These are phyloP conservation scores for Leishmania arabica DNA, from an alignment of 208 protist species.

Conservation along the genomic window DNA sequence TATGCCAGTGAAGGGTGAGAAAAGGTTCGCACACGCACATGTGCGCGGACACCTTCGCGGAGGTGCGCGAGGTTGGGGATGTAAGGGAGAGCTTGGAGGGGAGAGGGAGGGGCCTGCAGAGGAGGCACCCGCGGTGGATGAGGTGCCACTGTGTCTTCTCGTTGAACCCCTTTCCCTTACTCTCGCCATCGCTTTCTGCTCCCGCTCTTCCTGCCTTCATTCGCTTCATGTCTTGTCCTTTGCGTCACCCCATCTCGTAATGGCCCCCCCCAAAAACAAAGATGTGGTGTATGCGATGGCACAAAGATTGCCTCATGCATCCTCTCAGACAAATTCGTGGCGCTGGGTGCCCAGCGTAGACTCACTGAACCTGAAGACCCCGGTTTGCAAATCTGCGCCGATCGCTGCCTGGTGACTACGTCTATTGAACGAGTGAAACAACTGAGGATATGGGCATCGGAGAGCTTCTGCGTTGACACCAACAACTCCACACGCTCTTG, in stretches of 20 bases:
- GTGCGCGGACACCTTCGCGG: not conserved
- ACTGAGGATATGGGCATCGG: not conserved
- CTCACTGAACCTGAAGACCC: not conserved
- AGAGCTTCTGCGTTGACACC: not conserved
- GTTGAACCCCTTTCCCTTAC: not conserved
- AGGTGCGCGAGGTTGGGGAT: not conserved
- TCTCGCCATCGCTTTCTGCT: not conserved
- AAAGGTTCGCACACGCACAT: not conserved
- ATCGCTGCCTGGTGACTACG: not conserved
- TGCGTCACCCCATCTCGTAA: not conserved
- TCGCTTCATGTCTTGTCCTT: not conserved
- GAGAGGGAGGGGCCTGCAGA: not conserved
- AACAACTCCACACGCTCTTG: not conserved
- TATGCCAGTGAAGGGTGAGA: not conserved
- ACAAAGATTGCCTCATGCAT: not conserved
- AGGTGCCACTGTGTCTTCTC: not conserved
- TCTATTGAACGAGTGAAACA: not conserved
- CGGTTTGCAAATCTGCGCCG: not conserved
- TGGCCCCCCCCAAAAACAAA: not conserved
- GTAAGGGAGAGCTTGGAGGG: not conserved
- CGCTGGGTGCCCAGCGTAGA: not conserved
- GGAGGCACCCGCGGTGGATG: not conserved
- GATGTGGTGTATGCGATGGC: not conserved
- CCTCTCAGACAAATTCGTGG: not conserved
- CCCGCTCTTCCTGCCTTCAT: not conserved